Evolutionary conservation across 2,329 filamentous ascomycete genomes (phyloP), one percentile per base, ranked within the genome.

Genomic region (Penicillium sp.): DNA sequence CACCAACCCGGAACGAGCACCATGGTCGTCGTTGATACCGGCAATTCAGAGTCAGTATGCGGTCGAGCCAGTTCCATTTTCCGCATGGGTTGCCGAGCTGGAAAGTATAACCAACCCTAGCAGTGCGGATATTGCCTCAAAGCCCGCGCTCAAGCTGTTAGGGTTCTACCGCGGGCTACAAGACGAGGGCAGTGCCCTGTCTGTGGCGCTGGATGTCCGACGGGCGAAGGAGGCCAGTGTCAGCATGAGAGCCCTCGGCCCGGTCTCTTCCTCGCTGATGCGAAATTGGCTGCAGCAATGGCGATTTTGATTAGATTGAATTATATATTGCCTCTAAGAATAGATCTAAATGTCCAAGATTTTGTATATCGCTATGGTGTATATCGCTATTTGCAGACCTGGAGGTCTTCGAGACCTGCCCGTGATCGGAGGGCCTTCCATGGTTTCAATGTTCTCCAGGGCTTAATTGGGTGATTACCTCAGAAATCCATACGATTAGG

Each of bases 141-240:
- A 83, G 62, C 81, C 82, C 0, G 82, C 77, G 2, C 64, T 83
- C 27, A 85, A 84, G 73, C 67, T 85, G 47, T 62, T 84, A 0
- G 78, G 80, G 46, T 79, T 81, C 37, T 84, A 82, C 63, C 71
- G 70, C 40, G 71, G 66, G 1, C 70, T 79, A 65, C 67, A 66
- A 15, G 58, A 52, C 5, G 70, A 60, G 1, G 57, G 59, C 1
- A 70, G 59, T 27, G 65, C 64, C 2, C 56, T 57, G 23, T 69
- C 75, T 2, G 69, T 78, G 6, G 63, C 72, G n/a, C 74, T 81
- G 54, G 78, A 80, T 23, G 79, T 78, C 68, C 67, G 63, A 37
- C 71, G 72, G 21, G 80, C 81, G 0, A 71, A 69, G 41, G 64
- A 66, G 45, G 70, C 73, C 12, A 83, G 81, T 60, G 65, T 66